A percentile compares a stretch with the other conserved stretches of the same genome.
Evolutionary conservation across 345 rosid species (phyloP).

Genomic region (Populus ilicifolia): DNA sequence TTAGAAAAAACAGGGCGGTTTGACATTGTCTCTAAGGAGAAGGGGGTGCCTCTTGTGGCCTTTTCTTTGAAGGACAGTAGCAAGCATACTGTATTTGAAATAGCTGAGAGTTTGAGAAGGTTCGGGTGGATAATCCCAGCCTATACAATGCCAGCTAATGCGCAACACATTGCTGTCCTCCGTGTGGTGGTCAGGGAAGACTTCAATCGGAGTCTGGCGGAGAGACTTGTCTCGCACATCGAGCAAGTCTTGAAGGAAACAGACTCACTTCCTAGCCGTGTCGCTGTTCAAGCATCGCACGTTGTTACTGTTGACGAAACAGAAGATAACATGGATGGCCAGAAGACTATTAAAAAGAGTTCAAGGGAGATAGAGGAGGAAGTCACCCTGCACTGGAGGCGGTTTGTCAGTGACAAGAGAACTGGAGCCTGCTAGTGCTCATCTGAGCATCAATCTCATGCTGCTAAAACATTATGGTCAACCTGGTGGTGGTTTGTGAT

Average conservation of each 20-base stretch:
- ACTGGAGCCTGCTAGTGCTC: slow-evolving; percentile 8
- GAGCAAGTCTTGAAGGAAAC: slow-evolving; percentile 15
- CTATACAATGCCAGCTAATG: slow-evolving; percentile 16
- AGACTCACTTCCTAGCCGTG: neutral
- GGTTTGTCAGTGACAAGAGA: neutral
- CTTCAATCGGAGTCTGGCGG: slow-evolving; percentile 15
- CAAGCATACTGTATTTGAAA: slow-evolving; percentile 11
- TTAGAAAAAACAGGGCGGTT: slow-evolving; percentile 13
- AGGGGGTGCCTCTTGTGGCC: slow-evolving; percentile 20
- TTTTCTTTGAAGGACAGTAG: slow-evolving; percentile 12
- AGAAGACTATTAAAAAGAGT: neutral
- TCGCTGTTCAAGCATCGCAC: neutral
- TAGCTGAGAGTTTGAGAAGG: slow-evolving; percentile 12
- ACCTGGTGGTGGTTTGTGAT: no score
- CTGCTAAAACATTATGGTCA: no score
- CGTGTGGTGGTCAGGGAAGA: slow-evolving; percentile 18
- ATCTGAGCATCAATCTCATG: no score
- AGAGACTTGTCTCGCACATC: slow-evolving; percentile 12
- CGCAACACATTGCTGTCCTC: slow-evolving; percentile 14
- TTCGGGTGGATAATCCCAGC: slow-evolving; percentile 22
- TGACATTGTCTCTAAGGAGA: slow-evolving; percentile 14
- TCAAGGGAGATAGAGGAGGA: slow-evolving; percentile 1
- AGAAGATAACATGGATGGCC: neutral
- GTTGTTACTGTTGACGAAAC: neutral
- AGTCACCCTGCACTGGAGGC: neutral